Evolutionary conservation across 2,329 filamentous ascomycete species (phyloP), one percentile per base, ranked within the genome.

Genomic region (Podosphaera aphanis): DNA sequence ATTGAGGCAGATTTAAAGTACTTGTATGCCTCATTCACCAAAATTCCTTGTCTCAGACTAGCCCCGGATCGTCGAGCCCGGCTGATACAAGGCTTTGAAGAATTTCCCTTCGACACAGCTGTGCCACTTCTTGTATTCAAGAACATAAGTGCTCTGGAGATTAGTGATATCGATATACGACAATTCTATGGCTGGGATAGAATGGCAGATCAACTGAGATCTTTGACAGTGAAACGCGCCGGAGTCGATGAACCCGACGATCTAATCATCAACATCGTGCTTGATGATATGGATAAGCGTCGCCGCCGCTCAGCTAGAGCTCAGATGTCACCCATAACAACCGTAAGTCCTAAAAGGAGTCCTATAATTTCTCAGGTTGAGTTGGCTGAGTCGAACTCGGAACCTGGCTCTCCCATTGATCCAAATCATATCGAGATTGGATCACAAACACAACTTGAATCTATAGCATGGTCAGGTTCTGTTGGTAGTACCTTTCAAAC

Each of bases 181-280:
- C 86, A 93, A 55, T 94, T 95, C 64, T 93, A 85, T 62, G 90
- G 90, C 48, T 98, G 90, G 90, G 88, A 98, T 60, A 77, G 82
- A 48, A 65, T 95, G 47, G 82, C 90, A 7, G 90, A 98, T 59
- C 86, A 94, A 61, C 66, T 98, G 50, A 78, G 85, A 49, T 92
- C 84, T 50, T 68, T 98, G 51, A 90, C 83, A 2, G 68, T 98
- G 52, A 93, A 85, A 64, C 77, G 85, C 53, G 88, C 83, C 46
- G 77, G 79, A 51, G 70, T 98, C 39, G 85, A 94, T 51, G 86
- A 98, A 57, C 84, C 84, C 2, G 79, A 79, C 16, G 90, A 95
- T 59, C 72, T 98, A 35, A 67, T 95, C 42, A 83, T 90, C 51
- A 80, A 92, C 55, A 92, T 98, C 53, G 86, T 98, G 21, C 65